Percentiles rank a stretch among this genome's conserved stretches.
These are phyloP conservation scores for Mortierella sp. DNA, from an alignment of 371 early-diverging fungal genomes.

Conservation along the genomic window DNA sequence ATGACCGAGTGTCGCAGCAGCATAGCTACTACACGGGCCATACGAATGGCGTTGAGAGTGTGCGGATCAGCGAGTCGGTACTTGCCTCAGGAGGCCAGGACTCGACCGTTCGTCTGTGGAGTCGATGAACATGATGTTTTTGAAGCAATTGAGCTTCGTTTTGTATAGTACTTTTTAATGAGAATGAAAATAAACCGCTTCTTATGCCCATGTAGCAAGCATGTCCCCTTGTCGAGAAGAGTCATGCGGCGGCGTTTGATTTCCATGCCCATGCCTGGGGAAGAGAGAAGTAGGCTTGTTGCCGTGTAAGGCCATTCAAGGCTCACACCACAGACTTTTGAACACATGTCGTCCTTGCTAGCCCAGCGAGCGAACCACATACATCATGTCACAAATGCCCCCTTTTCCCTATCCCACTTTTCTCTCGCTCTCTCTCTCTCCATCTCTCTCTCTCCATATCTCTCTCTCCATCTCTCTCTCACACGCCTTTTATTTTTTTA, in stretches of 20 bases:
- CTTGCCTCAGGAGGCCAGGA: slow-evolving; percentile 72
- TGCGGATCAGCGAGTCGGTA: slow-evolving; percentile 65
- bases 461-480: neutral
- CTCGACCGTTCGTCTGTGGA: slow-evolving; percentile 72
- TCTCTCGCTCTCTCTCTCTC: neutral
- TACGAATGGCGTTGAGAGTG: slow-evolving; percentile 61
- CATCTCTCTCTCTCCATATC: too few species aligned
- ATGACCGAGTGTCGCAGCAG: slow-evolving; percentile 73
- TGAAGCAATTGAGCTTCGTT: neutral
- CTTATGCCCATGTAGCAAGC: neutral
- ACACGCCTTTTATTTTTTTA: neutral
- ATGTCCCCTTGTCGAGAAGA: neutral
- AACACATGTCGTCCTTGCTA: too few species aligned
- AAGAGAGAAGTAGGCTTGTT: neutral
- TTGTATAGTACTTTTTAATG: slow-evolving; percentile 6
- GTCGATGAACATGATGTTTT: slow-evolving; percentile 31
- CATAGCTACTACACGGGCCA: slow-evolving; percentile 68
- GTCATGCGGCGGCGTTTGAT: slow-evolving; percentile 4
- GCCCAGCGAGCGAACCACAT: neutral
- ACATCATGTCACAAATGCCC: neutral
- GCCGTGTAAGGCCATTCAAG: neutral
- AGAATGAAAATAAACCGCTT: neutral
- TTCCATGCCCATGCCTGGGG: neutral
- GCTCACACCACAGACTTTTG: too few species aligned
- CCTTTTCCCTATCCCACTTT: neutral